These are phyloP conservation scores for Helotiales sp. DNA, from an alignment of 2,329 filamentous ascomycete species.

Conservation along the genomic window DNA sequence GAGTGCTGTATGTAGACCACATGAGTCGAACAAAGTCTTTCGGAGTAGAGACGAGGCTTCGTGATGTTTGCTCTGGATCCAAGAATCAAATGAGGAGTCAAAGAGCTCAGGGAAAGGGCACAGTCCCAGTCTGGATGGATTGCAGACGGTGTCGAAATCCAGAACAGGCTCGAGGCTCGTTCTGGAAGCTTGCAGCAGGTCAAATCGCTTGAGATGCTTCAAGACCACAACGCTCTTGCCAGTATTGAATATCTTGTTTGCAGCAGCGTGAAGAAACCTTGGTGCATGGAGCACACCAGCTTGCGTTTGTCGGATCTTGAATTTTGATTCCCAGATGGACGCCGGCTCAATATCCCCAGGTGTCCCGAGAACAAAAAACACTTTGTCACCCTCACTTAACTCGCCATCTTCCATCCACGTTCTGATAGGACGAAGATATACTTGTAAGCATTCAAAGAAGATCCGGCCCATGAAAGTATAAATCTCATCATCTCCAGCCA, in stretches of 20 bases:
- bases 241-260: conserved; percentile 75
- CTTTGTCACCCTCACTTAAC: conserved; percentile 62
- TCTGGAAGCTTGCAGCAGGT: conserved; percentile 36
- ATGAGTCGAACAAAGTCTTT: conserved; percentile 65
- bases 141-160: conserved; percentile 58
- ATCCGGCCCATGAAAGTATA: conserved; percentile 66
- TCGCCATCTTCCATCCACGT: conserved; percentile 83
- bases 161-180: conserved; percentile 46
- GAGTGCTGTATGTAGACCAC: conserved; percentile 65
- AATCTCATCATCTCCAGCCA: conserved; percentile 60
- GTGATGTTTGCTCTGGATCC: conserved; percentile 75
- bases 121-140: conserved; percentile 45
- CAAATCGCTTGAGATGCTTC: conserved; percentile 64
- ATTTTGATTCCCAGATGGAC: conserved; percentile 77
- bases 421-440: conserved; percentile 78
- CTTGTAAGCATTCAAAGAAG: conserved; percentile 79
- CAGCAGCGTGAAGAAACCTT: conserved; percentile 69
- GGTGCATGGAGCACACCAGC: conserved; percentile 68
- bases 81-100: conserved; percentile 66
- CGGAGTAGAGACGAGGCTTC: conserved; percentile 67
- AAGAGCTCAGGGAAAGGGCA: conserved; percentile 77
- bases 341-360: conserved; percentile 56
- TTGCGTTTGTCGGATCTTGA: conserved; percentile 61
- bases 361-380: conserved; percentile 73
- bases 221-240: conserved; percentile 88